These are phyloP conservation scores for Penicillium longicatenatum DNA, from an alignment of 495 filamentous ascomycete genomes.

Conservation along the genomic window DNA sequence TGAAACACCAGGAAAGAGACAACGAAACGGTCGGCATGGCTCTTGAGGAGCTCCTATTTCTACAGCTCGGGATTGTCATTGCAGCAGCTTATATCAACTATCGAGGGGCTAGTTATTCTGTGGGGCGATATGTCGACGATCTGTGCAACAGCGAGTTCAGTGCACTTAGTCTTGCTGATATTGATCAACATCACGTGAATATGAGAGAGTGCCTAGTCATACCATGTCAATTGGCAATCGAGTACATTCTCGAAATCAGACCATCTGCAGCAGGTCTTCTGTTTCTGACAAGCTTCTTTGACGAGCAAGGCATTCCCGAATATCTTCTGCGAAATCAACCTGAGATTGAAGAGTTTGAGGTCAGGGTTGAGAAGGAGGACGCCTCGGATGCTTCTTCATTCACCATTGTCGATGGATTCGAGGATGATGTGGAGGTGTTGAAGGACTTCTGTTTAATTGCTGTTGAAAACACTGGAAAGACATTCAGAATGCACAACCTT, in stretches of 20 bases:
- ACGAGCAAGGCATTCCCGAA: conserved; percentile 1
- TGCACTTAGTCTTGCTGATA: neutral
- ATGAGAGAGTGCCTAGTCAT: neutral
- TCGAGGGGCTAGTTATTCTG: neutral
- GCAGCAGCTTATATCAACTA: conserved; percentile 2
- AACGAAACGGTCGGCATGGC: neutral
- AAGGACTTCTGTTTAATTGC: neutral
- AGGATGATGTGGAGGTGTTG: neutral
- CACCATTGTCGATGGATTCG: neutral
- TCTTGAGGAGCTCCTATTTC: neutral
- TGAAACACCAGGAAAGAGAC: neutral
- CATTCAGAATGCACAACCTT: neutral
- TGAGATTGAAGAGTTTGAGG: neutral
- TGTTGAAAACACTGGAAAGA: neutral
- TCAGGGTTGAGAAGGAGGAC: neutral
- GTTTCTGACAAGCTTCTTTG: neutral
- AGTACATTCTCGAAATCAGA: neutral
- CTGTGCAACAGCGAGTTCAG: neutral
- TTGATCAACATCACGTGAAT: neutral
- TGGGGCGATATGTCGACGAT: neutral
- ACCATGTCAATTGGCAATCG: neutral
- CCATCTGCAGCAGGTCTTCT: neutral
- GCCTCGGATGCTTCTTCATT: neutral
- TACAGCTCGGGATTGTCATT: neutral
- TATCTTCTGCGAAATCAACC: neutral